phyloP scores from a whole-genome alignment of 2,329 filamentous ascomycete genomes.

The Ascochyta viciae-villosae region DNA sequence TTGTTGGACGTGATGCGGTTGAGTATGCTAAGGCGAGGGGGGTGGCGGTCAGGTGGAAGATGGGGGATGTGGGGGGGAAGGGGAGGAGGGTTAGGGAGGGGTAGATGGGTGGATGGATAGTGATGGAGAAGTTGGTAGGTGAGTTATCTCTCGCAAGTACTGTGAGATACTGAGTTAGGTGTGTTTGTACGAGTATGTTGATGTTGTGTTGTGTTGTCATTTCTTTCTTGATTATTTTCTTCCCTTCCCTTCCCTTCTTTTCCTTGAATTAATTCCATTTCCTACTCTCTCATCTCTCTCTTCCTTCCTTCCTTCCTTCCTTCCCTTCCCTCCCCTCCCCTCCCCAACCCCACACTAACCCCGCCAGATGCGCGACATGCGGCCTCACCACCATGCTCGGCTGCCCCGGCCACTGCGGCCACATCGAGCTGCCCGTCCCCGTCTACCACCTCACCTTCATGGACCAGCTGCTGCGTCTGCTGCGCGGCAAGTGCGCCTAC shows the following conservation, averaged over 20 bases:
- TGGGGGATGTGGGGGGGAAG: conserved; percentile 25
- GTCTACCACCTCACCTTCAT: conserved; percentile 98
- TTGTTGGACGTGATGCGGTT: conserved; percentile 50
- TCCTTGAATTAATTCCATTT: too few species aligned
- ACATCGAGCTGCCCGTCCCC: conserved; percentile 91
- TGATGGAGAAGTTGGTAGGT: too few species aligned
- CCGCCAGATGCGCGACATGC: conserved; percentile 73
- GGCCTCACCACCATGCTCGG: conserved; percentile 75
- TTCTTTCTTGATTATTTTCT: too few species aligned
- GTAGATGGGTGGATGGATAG: not conserved
- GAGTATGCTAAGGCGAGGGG: conserved; percentile 50
- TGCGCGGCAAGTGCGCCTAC: conserved; percentile 88
- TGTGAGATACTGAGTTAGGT: too few species aligned
- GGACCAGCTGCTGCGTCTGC: conserved; percentile 84
- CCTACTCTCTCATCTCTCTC: too few species aligned
- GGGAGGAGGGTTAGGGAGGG: conserved; percentile 24
- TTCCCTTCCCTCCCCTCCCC: too few species aligned
- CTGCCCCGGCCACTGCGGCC: conserved; percentile 92
- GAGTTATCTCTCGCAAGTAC: too few species aligned
- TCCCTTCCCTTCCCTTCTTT: too few species aligned
- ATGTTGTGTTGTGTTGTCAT: too few species aligned
- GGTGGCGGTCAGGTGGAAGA: conserved; percentile 27
- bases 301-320: too few species aligned
- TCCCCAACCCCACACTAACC: not conserved
- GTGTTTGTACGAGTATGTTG: too few species aligned